Conservation (phyloP, 1,139 yeast genomes). For the Diutina ranongensis region DNA sequence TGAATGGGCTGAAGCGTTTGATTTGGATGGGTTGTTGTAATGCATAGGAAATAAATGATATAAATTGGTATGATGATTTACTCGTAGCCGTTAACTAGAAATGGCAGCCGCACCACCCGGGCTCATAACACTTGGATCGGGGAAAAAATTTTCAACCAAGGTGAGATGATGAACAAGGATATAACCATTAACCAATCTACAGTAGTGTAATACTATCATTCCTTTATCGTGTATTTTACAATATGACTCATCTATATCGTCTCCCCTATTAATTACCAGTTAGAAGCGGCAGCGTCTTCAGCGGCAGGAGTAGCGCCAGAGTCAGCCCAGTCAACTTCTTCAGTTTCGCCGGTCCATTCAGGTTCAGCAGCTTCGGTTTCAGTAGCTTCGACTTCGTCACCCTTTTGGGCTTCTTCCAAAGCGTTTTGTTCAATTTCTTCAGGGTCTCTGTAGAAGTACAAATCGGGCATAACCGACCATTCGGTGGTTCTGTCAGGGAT, state of each 20-base stretch:
- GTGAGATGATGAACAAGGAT: too few species aligned
- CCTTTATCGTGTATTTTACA: constrained; percentile 6
- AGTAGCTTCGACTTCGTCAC: constrained; percentile 20
- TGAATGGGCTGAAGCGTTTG: constrained; percentile 93
- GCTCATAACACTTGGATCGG: too few species aligned
- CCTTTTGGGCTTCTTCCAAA: constrained; percentile 47
- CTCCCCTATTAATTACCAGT: constrained; percentile 24
- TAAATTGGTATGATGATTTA: too few species aligned
- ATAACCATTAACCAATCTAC: not conserved
- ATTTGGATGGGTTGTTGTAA: constrained; percentile 67
- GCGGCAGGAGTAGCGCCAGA: constrained; percentile 60
- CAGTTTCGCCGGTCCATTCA: constrained; percentile 47
- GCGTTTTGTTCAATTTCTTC: constrained; percentile 92
- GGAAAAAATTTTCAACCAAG: too few species aligned
- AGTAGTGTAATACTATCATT: too few species aligned
- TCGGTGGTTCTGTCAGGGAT: constrained; percentile 93
- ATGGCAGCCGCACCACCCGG: too few species aligned
- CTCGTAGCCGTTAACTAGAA: too few species aligned
- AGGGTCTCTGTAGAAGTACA: constrained; percentile 99
- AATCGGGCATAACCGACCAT: constrained; percentile 99
- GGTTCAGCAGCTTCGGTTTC: constrained; percentile 42
- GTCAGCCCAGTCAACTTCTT: constrained; percentile 54
- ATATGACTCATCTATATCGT: constrained; percentile 6
- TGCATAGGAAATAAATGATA: not conserved
- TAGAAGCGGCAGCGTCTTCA: constrained; percentile 67